phyloP scores from a whole-genome alignment of 192 early-diverging fungal genomes.

The Coemansia guatemalensis region DNA sequence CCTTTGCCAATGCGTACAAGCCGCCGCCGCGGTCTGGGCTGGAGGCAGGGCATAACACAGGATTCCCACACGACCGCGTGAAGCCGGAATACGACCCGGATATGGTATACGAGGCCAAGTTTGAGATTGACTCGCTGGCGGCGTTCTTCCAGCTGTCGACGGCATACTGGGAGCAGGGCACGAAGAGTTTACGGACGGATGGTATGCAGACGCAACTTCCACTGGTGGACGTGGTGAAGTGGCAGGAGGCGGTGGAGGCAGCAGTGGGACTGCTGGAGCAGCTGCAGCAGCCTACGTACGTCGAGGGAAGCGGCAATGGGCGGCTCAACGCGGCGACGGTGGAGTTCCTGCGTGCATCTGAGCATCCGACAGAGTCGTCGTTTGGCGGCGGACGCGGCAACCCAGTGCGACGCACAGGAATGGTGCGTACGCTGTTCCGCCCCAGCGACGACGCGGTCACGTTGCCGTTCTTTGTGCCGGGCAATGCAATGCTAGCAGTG shows the following conservation, averaged over 20 bases:
- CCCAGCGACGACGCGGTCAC: constrained; percentile 62
- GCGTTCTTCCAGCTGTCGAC: constrained; percentile 60
- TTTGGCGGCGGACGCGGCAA: constrained; percentile 47
- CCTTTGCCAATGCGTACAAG: constrained; percentile 64
- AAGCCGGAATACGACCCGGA: constrained; percentile 39
- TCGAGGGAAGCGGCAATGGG: constrained; percentile 7
- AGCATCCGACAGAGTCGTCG: constrained; percentile 45
- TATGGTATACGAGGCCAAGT: constrained; percentile 62
- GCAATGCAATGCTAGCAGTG: constrained; percentile 64
- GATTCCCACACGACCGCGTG: constrained; percentile 8
- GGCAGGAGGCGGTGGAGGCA: constrained; percentile 46
- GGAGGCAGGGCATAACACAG: constrained; percentile 16
- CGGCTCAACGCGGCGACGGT: constrained; percentile 24
- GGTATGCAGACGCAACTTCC: too few species aligned
- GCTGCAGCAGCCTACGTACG: constrained; percentile 53
- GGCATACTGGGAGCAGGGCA: constrained; percentile 40
- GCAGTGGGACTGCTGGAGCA: constrained; percentile 38
- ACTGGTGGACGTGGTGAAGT: constrained; percentile 22
- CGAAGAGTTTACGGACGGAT: not conserved
- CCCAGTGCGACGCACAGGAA: constrained; percentile 34
- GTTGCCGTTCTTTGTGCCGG: constrained; percentile 61
- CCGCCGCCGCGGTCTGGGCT: constrained; percentile 42
- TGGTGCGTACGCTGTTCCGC: constrained; percentile 56
- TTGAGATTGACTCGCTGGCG: constrained; percentile 62
- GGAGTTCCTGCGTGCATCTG: constrained; percentile 33